A percentile compares a stretch with the other conserved stretches of the same genome.
These are phyloP conservation scores for Pseudogymnoascus sp. DNA, from an alignment of 2,329 filamentous ascomycete genomes.

Conservation along the genomic window DNA sequence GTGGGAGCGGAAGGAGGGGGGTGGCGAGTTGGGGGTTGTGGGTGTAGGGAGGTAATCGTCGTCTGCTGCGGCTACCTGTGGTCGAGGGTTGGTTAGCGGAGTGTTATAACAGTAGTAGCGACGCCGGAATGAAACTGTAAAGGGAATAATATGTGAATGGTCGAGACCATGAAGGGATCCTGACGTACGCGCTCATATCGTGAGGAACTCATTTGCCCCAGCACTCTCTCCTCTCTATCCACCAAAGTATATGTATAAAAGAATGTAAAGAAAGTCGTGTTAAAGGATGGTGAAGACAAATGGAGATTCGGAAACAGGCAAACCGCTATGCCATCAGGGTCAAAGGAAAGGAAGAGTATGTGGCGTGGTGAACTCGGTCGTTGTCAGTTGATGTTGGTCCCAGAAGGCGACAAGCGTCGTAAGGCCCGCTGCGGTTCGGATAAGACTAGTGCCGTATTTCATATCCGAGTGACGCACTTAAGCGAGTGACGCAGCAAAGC, in stretches of 20 bases:
- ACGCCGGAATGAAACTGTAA: background rate
- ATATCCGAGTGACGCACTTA: too few relatives aligned
- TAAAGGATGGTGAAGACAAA: background rate
- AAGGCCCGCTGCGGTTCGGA: background rate
- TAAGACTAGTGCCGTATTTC: too few relatives aligned
- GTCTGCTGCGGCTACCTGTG: conserved; percentile 50
- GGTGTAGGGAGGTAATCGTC: conserved; percentile 35
- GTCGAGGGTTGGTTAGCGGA: conserved; percentile 16
- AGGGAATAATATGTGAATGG: background rate
- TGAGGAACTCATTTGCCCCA: conserved; percentile 25
- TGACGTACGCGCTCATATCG: conserved; percentile 48
- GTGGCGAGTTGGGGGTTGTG: conserved; percentile 48
- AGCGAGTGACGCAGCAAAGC: too few relatives aligned
- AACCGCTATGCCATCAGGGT: conserved; percentile 9
- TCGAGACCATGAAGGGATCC: conserved; percentile 16
- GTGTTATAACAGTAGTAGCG: background rate
- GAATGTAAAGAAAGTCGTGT: background rate
- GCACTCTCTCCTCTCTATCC: background rate
- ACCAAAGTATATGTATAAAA: background rate
- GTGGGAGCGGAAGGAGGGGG: conserved; percentile 83
- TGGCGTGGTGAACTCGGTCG: background rate
- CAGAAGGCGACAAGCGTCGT: conserved; percentile 2
- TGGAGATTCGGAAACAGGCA: background rate
- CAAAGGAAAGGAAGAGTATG: conserved; percentile 19
- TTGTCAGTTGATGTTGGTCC: background rate